These are phyloP conservation scores for Trichoderma gamsii DNA, from an alignment of 495 filamentous ascomycete genomes.

Conservation along the genomic window DNA sequence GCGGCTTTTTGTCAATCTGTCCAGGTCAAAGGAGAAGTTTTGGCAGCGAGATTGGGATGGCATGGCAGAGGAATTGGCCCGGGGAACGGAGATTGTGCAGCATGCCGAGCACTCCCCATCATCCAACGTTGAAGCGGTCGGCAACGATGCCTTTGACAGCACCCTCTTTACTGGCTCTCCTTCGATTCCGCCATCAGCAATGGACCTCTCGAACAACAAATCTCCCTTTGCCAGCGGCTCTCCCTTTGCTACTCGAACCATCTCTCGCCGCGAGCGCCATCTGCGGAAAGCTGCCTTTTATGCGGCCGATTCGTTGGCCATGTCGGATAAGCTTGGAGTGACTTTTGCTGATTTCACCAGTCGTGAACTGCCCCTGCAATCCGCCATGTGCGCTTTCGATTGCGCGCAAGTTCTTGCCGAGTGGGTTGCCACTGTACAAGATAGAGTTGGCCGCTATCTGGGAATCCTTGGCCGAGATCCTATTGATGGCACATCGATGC, in stretches of 20 bases:
- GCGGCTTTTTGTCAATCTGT: constrained; percentile 86
- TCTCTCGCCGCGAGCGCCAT: constrained; percentile 66
- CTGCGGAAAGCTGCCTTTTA: constrained; percentile 91
- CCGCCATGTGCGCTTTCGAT: constrained; percentile 89
- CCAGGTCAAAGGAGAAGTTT: constrained; percentile 85
- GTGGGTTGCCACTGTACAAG: constrained; percentile 92
- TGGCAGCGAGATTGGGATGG: constrained; percentile 92
- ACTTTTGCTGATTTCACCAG: constrained; percentile 82
- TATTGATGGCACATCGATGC: constrained; percentile 68
- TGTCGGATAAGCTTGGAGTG: constrained; percentile 81
- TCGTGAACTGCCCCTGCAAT: constrained; percentile 86
- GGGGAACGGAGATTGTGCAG: constrained; percentile 65
- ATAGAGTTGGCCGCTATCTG: constrained; percentile 82
- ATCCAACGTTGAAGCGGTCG: constrained; percentile 45
- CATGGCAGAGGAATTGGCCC: constrained; percentile 84
- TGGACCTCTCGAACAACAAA: constrained; percentile 30
- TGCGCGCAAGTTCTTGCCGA: constrained; percentile 96
- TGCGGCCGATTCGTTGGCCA: constrained; percentile 84
- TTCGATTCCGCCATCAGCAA: constrained; percentile 48
- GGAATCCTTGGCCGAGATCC: constrained; percentile 81
- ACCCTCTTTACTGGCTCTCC: constrained; percentile 52
- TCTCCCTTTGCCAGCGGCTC: no score
- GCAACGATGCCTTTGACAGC: constrained; percentile 44
- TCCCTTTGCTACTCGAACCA: constrained; percentile 23
- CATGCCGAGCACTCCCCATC: constrained; percentile 62